Evolutionary conservation across 305 asterid genomes (phyloP), one percentile per base, ranked within the genome.

Genomic region (Nicotiana rustica): DNA sequence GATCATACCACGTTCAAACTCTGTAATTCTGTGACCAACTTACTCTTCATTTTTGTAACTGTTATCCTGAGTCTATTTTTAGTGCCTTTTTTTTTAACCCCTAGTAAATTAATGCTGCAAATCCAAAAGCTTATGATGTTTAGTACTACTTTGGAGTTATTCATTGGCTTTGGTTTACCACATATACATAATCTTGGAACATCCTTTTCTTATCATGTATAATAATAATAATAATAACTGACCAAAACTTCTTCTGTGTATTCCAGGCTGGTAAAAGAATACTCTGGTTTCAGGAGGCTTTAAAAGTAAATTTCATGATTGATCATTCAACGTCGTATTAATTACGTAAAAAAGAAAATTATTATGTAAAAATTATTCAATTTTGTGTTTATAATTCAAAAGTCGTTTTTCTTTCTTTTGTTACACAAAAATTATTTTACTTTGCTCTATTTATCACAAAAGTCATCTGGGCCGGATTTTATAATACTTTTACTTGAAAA

Each of bases 151-250:
- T 49, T 73, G 62, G 64, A 73, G 25, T 49, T 14, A 49, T 49
- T 19, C 25, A 13, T 73, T 49, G 79, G 14, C 15, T 73, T 73
- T 49, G 29, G 21, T 73, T 25, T 73, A 49, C 79, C 62, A 47
- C 79, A 73, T 21, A 49, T 49, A 25, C 3, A 49, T 73, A 73
- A 73, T 73, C 79, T 73, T 73, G 62, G 64, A 73, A 73, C 79
- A 49, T 73, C 64, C 35, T 73, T 73, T 73, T 73, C 79, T 49
- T 49, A 73, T 73, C 64, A 2, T 73, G 64, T 25, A 25, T 25
- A 25, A 25, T 25, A 25, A 25, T 25, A 25, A 25, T 47, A 36
- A 49, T 1, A 21, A 3, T 71, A 13, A 71, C 61, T 71, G 78
- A 71, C 6, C 61, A 44, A 44, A 21, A 71, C 13, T 25, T 25